These are phyloP conservation scores for Hypsizygus marmoreus DNA, from an alignment of 768 basidiomycete species.

Conservation along the genomic window DNA sequence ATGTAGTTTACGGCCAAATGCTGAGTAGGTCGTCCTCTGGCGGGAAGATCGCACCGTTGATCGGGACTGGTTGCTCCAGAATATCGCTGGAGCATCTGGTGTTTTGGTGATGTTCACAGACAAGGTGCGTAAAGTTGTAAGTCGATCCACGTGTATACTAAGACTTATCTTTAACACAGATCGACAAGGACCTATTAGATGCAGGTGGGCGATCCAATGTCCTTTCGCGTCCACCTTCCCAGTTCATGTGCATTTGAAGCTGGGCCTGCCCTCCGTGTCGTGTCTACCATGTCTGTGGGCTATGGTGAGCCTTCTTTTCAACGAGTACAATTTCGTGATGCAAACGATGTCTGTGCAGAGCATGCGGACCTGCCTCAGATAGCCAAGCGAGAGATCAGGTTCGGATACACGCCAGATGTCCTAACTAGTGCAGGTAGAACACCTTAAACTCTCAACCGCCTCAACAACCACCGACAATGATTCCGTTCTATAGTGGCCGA, in stretches of 20 bases:
- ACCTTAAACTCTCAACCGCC: not conserved
- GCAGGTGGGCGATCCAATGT: conserved; percentile 36
- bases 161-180: conserved; percentile 38
- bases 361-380: conserved; percentile 72
- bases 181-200: conserved; percentile 73
- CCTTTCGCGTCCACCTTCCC: not conserved
- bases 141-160: conserved; percentile 6
- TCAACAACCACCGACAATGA: not conserved
- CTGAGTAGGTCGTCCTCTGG: conserved; percentile 42
- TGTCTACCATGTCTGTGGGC: conserved; percentile 93
- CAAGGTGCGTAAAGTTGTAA: conserved; percentile 46
- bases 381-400: conserved; percentile 58
- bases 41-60: conserved; percentile 56
- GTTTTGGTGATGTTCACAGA: conserved; percentile 69
- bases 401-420: conserved; percentile 94
- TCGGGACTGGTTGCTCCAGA: conserved; percentile 72
- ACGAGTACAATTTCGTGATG: no score
- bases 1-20: not conserved
- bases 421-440: conserved; percentile 82
- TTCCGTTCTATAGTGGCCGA: conserved; percentile 78
- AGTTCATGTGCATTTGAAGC: conserved; percentile 40
- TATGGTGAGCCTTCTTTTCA: conserved; percentile 54
- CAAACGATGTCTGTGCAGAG: conserved; percentile 46
- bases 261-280: conserved; percentile 72
- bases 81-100: conserved; percentile 66